A percentile compares a stretch with the other conserved stretches of the same genome.
Evolutionary conservation across 257 asterid genomes (phyloP).

Genomic region (Prunella vulgaris): DNA sequence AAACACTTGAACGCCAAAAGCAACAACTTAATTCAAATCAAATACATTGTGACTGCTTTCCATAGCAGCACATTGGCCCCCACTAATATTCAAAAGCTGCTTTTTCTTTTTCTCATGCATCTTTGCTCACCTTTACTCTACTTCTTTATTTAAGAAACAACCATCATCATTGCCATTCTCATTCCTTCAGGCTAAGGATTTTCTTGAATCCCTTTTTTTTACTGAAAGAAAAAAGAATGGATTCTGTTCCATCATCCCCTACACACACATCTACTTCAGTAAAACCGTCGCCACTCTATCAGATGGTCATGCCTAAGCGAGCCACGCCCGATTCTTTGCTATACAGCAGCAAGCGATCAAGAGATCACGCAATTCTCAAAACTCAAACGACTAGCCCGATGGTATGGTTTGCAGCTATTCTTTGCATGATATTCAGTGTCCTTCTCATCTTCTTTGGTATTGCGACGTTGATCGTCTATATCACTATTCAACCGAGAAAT

Average conservation of each 20-base stretch:
- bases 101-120: constrained; percentile 18
- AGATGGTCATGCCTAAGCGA: constrained; percentile 33
- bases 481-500: constrained; percentile 51
- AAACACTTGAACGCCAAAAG: constrained; percentile 26
- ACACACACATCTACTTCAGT: constrained; percentile 28
- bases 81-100: constrained; percentile 45
- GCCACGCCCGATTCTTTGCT: constrained; percentile 35
- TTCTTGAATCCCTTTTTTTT: constrained; percentile 5
- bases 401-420: constrained; percentile 64
- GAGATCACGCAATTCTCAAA: constrained; percentile 47
- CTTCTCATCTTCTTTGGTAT: constrained; percentile 68
- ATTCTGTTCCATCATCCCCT: constrained; percentile 38
- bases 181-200: constrained; percentile 12
- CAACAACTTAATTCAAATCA: constrained; percentile 33
- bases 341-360: constrained; percentile 32
- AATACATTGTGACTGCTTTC: constrained; percentile 31
- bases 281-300: constrained; percentile 37
- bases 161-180: constrained; percentile 23
- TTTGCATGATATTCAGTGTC: constrained; percentile 63
- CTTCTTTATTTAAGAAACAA: constrained; percentile 35
- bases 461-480: constrained; percentile 48
- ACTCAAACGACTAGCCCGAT: constrained; percentile 55
- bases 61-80: constrained; percentile 31
- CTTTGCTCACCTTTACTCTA: constrained; percentile 33
- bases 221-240: constrained; percentile 29